Conservation (phyloP, 129 eudicot genomes). For the Mikania micrantha region DNA sequence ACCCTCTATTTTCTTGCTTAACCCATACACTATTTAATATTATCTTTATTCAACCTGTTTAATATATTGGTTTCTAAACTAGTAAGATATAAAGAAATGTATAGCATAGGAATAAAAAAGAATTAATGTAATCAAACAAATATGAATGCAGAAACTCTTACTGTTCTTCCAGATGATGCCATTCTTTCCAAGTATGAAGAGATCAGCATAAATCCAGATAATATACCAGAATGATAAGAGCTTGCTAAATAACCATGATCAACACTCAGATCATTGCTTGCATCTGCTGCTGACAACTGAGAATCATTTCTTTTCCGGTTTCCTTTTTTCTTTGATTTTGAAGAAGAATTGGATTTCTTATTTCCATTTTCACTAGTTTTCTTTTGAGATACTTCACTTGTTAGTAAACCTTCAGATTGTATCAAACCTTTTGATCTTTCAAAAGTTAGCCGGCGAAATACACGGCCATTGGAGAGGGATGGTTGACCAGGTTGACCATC, state of each 20-base stretch:
- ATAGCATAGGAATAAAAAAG: not conserved
- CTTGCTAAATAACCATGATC: constrained; percentile 78
- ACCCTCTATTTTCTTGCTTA: too few species aligned
- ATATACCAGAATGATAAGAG: constrained; percentile 75
- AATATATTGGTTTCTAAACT: too few species aligned
- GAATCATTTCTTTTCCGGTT: constrained; percentile 37
- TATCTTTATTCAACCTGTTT: too few species aligned
- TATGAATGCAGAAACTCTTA: constrained; percentile 21
- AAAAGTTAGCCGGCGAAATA: constrained; percentile 72
- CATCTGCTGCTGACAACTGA: constrained; percentile 27
- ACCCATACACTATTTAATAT: too few species aligned
- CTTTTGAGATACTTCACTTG: constrained; percentile 28
- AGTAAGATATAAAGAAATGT: not conserved
- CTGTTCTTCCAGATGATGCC: constrained; percentile 46
- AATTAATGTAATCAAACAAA: not conserved
- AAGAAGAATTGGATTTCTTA: constrained; percentile 32
- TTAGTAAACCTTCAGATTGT: constrained; percentile 86
- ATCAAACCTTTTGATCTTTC: constrained; percentile 73
- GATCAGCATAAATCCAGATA: constrained; percentile 75
- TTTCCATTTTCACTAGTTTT: constrained; percentile 27
- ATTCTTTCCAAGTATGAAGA: constrained; percentile 48
- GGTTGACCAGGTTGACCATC: constrained; percentile 47
- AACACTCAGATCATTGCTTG: constrained; percentile 35
- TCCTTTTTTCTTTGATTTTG: constrained; percentile 50
- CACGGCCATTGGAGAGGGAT: constrained; percentile 47